phyloP scores from a whole-genome alignment of 176 grass and related monocot genomes.

The Hordeum marinum region DNA sequence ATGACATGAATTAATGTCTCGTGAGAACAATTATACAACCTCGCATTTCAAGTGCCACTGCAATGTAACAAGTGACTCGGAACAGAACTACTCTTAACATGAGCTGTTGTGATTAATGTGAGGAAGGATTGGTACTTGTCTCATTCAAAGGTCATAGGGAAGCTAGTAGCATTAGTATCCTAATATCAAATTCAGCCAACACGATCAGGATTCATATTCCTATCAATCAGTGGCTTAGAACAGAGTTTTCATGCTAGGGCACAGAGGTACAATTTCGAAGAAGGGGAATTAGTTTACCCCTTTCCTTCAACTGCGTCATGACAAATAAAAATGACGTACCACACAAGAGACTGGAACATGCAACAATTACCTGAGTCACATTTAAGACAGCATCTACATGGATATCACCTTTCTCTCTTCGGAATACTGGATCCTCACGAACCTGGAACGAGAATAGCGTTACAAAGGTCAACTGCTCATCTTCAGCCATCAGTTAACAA shows the following conservation, averaged over 20 bases:
- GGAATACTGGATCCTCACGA: conserved; percentile 79
- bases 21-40: neutral
- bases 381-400: conserved; percentile 84
- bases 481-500: neutral
- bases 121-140: neutral
- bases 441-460: conserved; percentile 54
- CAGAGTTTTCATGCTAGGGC: neutral
- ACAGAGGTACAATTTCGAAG: neutral
- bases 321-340: neutral
- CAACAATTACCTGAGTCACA: conserved; percentile 75
- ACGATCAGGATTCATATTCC: neutral
- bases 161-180: neutral
- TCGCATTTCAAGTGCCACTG: neutral
- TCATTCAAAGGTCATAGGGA: neutral
- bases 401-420: conserved; percentile 88
- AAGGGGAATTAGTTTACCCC: neutral
- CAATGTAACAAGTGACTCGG: neutral
- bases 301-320: neutral
- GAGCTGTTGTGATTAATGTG: neutral
- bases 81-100: neutral
- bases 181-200: neutral
- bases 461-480: neutral
- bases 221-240: neutral
- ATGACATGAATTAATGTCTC: conserved; percentile 1
- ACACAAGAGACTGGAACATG: neutral